Percentiles rank a stretch among this genome's conserved stretches.
These are phyloP conservation scores for Fonsecaea multimorphosa DNA, from an alignment of 2,329 filamentous ascomycete genomes.

Conservation along the genomic window DNA sequence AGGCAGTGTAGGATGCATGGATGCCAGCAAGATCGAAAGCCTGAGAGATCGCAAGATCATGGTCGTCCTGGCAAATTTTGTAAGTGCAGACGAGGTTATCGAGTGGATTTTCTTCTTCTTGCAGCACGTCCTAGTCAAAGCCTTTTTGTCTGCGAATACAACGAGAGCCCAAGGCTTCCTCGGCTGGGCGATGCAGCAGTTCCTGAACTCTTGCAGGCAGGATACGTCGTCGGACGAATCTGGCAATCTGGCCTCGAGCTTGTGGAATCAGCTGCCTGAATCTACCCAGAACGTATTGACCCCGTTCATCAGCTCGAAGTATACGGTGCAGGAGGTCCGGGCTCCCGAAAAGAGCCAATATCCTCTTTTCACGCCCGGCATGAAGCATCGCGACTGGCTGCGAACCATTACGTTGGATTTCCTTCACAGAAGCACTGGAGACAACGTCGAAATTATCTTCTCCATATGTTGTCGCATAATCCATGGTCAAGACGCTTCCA, in stretches of 20 bases:
- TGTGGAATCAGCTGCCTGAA: conserved; percentile 78
- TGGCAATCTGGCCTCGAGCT: conserved; percentile 23
- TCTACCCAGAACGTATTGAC: conserved; percentile 79
- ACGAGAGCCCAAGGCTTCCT: conserved; percentile 87
- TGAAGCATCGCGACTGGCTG: conserved; percentile 81
- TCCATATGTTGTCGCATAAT: conserved; percentile 81
- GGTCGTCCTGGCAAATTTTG: conserved; percentile 86
- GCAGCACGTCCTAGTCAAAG: conserved; percentile 84
- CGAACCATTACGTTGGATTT: conserved; percentile 80
- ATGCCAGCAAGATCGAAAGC: conserved; percentile 85
- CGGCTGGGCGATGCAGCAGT: conserved; percentile 91
- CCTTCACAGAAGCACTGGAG: conserved; percentile 75
- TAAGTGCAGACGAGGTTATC: conserved; percentile 74
- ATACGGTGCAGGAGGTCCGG: conserved; percentile 64
- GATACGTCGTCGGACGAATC: conserved; percentile 52
- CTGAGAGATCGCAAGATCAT: conserved; percentile 80
- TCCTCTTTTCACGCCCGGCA: conserved; percentile 71
- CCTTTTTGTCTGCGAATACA: conserved; percentile 89
- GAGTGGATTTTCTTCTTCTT: conserved; percentile 86
- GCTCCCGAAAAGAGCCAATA: conserved; percentile 63
- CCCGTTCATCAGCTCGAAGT: conserved; percentile 85
- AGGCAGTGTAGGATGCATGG: conserved; percentile 87
- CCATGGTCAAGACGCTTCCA: conserved; percentile 81
- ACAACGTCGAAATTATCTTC: conserved; percentile 78
- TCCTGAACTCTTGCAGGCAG: conserved; percentile 75